A percentile compares a stretch with the other conserved stretches of the same genome.
These are phyloP conservation scores for Dissoconium aciculare DNA, from an alignment of 2,329 filamentous ascomycete species.

Conservation along the genomic window DNA sequence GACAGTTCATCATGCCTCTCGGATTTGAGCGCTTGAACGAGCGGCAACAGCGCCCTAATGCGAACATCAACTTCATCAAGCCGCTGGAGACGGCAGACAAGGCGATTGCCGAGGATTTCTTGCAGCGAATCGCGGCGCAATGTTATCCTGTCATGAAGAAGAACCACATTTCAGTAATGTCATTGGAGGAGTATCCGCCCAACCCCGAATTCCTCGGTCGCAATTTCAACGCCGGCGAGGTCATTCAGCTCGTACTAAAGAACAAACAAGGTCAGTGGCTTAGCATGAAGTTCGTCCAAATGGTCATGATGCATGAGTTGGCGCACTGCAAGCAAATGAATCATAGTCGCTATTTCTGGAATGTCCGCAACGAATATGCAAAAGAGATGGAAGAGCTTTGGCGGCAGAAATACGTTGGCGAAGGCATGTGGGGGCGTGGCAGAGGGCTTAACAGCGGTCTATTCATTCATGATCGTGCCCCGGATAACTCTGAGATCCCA, in stretches of 20 bases:
- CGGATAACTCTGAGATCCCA: slow-evolving; percentile 28
- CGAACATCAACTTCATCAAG: slow-evolving; percentile 73
- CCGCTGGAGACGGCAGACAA: slow-evolving; percentile 43
- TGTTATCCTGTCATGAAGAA: slow-evolving; percentile 48
- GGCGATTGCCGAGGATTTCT: slow-evolving; percentile 48
- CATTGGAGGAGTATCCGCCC: slow-evolving; percentile 64
- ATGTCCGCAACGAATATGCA: slow-evolving; percentile 58
- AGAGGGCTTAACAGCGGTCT: slow-evolving; percentile 45
- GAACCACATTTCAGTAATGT: slow-evolving; percentile 33
- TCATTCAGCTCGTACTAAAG: slow-evolving; percentile 70
- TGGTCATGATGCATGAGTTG: slow-evolving; percentile 91
- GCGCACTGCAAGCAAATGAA: slow-evolving; percentile 90
- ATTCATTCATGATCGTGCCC: slow-evolving; percentile 48
- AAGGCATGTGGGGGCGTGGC: slow-evolving; percentile 71
- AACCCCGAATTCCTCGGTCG: slow-evolving; percentile 74
- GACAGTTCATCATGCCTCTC: too few relatives aligned
- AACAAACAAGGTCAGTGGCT: slow-evolving; percentile 54
- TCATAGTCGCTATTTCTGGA: slow-evolving; percentile 68
- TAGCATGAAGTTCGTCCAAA: slow-evolving; percentile 70
- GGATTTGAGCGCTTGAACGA: slow-evolving; percentile 69
- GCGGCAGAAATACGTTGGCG: slow-evolving; percentile 56
- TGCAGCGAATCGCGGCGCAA: slow-evolving; percentile 67
- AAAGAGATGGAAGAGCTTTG: slow-evolving; percentile 57
- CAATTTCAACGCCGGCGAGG: slow-evolving; percentile 81
- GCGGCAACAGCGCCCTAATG: slow-evolving; percentile 58